These are phyloP conservation scores for Alternaria metachromatica DNA, from an alignment of 2,329 filamentous ascomycete species.

Conservation along the genomic window DNA sequence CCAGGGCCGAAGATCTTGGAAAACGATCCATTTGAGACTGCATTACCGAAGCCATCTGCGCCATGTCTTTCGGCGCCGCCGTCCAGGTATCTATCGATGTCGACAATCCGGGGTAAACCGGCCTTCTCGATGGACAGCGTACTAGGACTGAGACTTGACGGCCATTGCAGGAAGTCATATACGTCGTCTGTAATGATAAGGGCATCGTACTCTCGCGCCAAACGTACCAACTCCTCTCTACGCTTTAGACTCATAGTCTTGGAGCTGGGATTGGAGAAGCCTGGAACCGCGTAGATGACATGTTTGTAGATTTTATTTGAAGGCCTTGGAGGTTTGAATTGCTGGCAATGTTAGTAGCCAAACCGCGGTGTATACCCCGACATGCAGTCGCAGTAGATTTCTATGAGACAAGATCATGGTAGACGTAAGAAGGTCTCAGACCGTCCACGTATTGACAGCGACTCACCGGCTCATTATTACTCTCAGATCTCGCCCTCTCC, in stretches of 20 bases:
- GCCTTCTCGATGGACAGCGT: conserved; percentile 49
- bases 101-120: conserved; percentile 73
- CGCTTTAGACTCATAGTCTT: conserved; percentile 77
- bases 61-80: conserved; percentile 57
- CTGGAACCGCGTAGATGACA: conserved; percentile 86
- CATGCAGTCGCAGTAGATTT: not conserved
- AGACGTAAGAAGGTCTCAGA: not conserved
- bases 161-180: conserved; percentile 91
- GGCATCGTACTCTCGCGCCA: conserved; percentile 80
- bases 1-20: conserved; percentile 87
- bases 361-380: rapidly evolving
- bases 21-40: conserved; percentile 86
- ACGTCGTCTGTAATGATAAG: conserved; percentile 91
- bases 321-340: conserved; percentile 64
- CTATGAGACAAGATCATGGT: not conserved
- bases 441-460: not conserved
- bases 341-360: conserved; percentile 44
- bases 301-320: conserved; percentile 83
- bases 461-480: conserved; percentile 55
- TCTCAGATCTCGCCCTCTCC: conserved; percentile 45
- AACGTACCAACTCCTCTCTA: conserved; percentile 71
- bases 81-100: conserved; percentile 75
- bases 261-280: conserved; percentile 87
- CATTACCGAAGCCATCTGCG: conserved; percentile 74
- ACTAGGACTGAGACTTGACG: conserved; percentile 45